Evolutionary conservation across 2,329 filamentous ascomycete species (phyloP).

Genomic region (Lecanoromycetidae sp.): DNA sequence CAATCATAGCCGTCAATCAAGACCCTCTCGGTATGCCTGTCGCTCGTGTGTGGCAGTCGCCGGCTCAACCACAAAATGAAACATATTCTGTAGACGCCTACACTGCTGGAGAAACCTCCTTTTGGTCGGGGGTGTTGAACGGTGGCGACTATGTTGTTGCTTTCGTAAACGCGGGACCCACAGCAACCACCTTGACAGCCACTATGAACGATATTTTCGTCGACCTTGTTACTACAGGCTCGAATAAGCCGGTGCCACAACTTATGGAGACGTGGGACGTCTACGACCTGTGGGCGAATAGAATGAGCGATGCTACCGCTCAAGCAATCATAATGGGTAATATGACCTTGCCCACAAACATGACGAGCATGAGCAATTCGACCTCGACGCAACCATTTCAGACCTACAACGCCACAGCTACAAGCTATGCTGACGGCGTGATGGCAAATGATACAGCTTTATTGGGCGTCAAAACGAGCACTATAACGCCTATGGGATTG

Average conservation of each 20-base stretch:
- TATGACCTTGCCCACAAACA: slow-evolving; percentile 20
- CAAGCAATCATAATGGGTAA: slow-evolving; percentile 33
- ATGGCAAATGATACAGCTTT: slow-evolving; percentile 32
- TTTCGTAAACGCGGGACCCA: slow-evolving; percentile 39
- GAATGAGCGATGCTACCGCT: slow-evolving; percentile 39
- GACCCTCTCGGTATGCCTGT: slow-evolving; percentile 33
- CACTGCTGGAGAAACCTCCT: slow-evolving; percentile 36
- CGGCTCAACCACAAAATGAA: slow-evolving; percentile 9
- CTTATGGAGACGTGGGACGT: slow-evolving; percentile 39
- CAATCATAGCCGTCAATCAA: slow-evolving; percentile 39
- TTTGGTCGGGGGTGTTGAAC: slow-evolving; percentile 39
- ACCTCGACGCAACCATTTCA: slow-evolving; percentile 25
- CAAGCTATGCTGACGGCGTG: slow-evolving; percentile 38
- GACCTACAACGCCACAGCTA: slow-evolving; percentile 39
- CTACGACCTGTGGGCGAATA: slow-evolving; percentile 43
- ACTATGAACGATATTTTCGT: slow-evolving; percentile 43
- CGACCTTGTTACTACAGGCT: slow-evolving; percentile 33
- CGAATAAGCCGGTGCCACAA: slow-evolving; percentile 32
- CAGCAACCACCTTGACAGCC: slow-evolving; percentile 35
- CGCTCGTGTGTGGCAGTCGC: slow-evolving; percentile 32
- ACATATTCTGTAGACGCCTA: slow-evolving; percentile 30
- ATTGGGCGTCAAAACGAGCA: slow-evolving; percentile 34
- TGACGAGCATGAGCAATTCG: slow-evolving; percentile 20
- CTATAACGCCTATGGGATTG: slow-evolving; percentile 32
- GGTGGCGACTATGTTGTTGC: slow-evolving; percentile 38